Base-by-base conservation (phyloP, 495 filamentous ascomycete genomes). In the Penicillium chermesinum region DNA sequence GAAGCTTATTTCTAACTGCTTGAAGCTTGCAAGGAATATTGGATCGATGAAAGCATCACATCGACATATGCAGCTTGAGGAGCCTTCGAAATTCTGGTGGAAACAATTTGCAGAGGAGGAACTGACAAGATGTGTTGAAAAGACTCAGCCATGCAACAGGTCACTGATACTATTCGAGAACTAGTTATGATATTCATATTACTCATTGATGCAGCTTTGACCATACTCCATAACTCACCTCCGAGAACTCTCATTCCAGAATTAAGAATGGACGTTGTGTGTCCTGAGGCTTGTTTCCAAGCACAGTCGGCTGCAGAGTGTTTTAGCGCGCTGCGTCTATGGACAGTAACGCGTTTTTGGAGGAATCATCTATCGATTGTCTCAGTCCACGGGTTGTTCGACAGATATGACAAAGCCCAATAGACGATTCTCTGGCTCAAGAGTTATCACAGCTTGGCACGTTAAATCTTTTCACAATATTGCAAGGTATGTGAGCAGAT, bases 221-320 rank as follows among this genome's bases (percentile, higher is more conserved):
- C 55, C 1, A 59, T 61, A n/a, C 57, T 64, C 39, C 58, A 64
- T 48, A 64, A 64, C 16, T 38, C 58, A 1, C 61, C 61, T 6
- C 64, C 62, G 9, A 49, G 64, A n/a, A 62, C 65, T 52, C 52
- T 61, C 1, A 54, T 63, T 15, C 56, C 62, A 30, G 64, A 67
- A 19, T 55, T 67, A 50, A 62, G 58, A 14, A 57, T 67, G 41
- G 49, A 61, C 30, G 50, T 65, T 58, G 25, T 37, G 25, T 4
- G 27, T 7, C 54, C 64, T 10, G 64, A 67, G 48, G 36, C 55
- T 2, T 64, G 62, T 19, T 67, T 67, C 35, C 64, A 67, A 48
- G 62, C 62, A 4, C n/a, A 38, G 9, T 48, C 55, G 2, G 55
- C 58, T 15, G 25, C 22, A 6, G 41, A 33, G 16, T 43, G 41